Evolutionary conservation across 345 rosid genomes (phyloP), one percentile per base, ranked within the genome.

Genomic region (Salix brachista): DNA sequence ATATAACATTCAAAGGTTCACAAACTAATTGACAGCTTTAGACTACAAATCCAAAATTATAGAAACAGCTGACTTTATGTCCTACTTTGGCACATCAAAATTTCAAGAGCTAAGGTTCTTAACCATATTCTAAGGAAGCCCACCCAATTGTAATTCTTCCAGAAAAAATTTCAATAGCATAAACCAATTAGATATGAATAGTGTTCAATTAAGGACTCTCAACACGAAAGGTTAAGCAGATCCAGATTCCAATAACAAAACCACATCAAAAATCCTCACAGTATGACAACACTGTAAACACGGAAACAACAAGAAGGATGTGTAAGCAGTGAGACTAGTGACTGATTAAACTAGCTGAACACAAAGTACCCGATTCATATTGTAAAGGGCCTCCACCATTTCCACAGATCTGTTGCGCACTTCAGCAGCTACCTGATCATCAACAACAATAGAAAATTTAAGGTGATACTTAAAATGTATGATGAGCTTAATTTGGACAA

Each of bases 301-400:
- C 41, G 12, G 50, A 26, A 23, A 0, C 25, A 18, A 14, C 21
- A 67, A 67, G 28, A 36, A 36, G 60, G 39, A 25, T 39, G 10
- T 39, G 66, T 4, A 48, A 73, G 19, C 12, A 21, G 65, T 34
- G 42, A 66, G 56, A 65, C 37, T 62, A 71, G 79, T 48, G 73
- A 56, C 14, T 7, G 64, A 73, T 50, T 39, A 75, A 62, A n/a
- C 62, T 41, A 8, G 46, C 71, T 39, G 54, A 67, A 30, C 65
- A 46, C 25, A 28, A 79, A 77, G 79, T 80, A 66, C 84, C 84
- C 65, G 78, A 78, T 82, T 78, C 79, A 82, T 77, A 56, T 60
- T 66, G 70, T 70, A 82, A 48, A 82, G 84, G 26, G 84, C 73
- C 64, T 58, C 74, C 70, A 78, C 84, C 74, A 71, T 82, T 65